Evolutionary conservation across 371 early-diverging fungal genomes (phyloP).

Genomic region (Zancudomyces culisetae): DNA sequence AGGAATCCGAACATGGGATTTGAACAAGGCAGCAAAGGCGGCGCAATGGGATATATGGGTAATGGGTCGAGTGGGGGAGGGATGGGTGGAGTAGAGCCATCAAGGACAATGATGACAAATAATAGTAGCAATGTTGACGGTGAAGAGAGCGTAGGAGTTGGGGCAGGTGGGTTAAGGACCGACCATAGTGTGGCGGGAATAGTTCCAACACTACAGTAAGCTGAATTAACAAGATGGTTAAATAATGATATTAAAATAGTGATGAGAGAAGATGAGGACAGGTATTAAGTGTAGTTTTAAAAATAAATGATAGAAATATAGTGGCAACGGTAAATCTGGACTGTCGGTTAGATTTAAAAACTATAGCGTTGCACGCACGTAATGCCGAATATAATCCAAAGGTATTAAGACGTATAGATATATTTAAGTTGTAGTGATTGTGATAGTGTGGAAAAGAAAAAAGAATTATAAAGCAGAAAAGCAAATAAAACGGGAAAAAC

Average conservation of each 20-base stretch:
- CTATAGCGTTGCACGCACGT: constrained; percentile 98
- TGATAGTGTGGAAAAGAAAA: background rate
- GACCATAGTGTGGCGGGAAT: constrained; percentile 33
- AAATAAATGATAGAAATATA: constrained; percentile 48
- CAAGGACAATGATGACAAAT: too few relatives aligned
- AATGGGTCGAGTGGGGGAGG: too few relatives aligned
- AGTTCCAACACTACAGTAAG: constrained; percentile 70
- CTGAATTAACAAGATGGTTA: background rate
- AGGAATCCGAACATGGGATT: too few relatives aligned
- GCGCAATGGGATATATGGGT: too few relatives aligned
- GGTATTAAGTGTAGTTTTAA: background rate
- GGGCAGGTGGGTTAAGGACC: too few relatives aligned
- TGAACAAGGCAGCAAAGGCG: too few relatives aligned
- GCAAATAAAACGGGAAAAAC: background rate
- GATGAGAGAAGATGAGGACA: background rate
- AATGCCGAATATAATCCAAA: constrained; percentile 99
- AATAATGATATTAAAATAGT: background rate
- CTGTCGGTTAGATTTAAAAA: constrained; percentile 97
- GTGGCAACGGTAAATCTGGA: constrained; percentile 99
- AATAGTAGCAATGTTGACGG: too few relatives aligned
- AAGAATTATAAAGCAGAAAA: background rate
- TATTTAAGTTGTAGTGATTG: background rate
- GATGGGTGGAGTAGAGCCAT: too few relatives aligned
- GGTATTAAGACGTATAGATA: constrained; percentile 39
- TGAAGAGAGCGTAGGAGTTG: too few relatives aligned